phyloP scores from a whole-genome alignment of 176 grass and related monocot genomes.

The Oryza rufipogon region DNA sequence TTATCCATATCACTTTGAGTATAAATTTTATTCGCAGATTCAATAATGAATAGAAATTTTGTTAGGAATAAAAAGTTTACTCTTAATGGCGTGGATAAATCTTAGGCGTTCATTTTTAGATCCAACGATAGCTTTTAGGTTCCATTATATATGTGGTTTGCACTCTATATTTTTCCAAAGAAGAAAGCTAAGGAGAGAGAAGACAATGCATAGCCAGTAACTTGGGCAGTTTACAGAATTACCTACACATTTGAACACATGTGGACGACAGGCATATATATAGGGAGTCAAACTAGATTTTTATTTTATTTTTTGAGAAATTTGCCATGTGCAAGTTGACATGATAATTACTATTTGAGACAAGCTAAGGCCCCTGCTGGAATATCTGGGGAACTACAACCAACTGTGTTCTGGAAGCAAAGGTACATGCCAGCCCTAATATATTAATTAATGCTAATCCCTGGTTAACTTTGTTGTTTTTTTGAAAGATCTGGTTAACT shows the following conservation, averaged over 20 bases:
- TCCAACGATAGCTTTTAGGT: no score
- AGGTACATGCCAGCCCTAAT: neutral
- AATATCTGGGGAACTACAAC: conserved; percentile 55
- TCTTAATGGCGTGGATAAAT: no score
- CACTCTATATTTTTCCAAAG: no score
- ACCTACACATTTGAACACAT: neutral
- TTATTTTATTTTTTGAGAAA: conserved; percentile 1
- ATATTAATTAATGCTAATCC: neutral
- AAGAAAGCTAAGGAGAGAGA: neutral
- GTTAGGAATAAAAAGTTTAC: no score
- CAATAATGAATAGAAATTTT: no score
- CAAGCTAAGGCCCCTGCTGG: conserved; percentile 44
- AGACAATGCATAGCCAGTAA: neutral
- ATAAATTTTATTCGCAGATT: no score
- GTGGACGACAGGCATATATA: neutral
- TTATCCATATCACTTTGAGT: no score
- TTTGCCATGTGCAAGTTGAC: conserved; percentile 49
- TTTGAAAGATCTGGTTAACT: neutral
- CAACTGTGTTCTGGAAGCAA: conserved; percentile 9
- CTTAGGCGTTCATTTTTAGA: no score
- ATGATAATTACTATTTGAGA: conserved; percentile 46
- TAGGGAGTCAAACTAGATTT: neutral
- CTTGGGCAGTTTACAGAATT: neutral
- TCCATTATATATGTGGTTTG: no score
- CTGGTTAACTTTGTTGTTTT: neutral